Conservation (phyloP, 1,284 basidiomycete genomes). For the Nidula niveotomentosa region DNA sequence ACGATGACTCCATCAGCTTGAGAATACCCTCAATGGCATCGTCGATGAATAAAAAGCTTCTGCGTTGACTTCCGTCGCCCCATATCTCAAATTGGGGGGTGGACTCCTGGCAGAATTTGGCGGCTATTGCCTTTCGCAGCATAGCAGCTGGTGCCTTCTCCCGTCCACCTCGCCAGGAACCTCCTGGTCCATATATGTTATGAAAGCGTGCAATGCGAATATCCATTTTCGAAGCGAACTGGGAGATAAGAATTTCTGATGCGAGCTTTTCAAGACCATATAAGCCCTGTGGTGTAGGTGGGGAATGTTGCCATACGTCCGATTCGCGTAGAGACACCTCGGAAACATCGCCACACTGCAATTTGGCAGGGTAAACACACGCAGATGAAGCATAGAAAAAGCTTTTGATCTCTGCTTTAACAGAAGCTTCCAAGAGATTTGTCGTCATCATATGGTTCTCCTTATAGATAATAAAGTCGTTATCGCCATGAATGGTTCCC, state of each 20-base stretch:
- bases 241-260: slow-evolving; percentile 45
- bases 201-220: slow-evolving; percentile 57
- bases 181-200: slow-evolving; percentile 56
- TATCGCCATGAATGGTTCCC: slow-evolving; percentile 53
- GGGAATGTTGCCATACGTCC: slow-evolving; percentile 36
- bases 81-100: slow-evolving; percentile 46
- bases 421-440: slow-evolving; percentile 42
- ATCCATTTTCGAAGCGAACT: slow-evolving; percentile 28
- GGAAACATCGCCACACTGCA: slow-evolving; percentile 29
- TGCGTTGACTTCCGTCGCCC: slow-evolving; percentile 51
- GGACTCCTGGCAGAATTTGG: slow-evolving; percentile 13
- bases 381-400: slow-evolving; percentile 62
- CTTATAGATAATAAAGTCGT: slow-evolving; percentile 47
- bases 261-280: slow-evolving; percentile 60
- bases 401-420: slow-evolving; percentile 32
- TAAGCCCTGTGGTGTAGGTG: slow-evolving; percentile 49
- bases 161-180: slow-evolving; percentile 49
- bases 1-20: slow-evolving; percentile 36
- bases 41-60: slow-evolving; percentile 56
- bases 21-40: slow-evolving; percentile 51
- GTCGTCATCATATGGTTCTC: slow-evolving; percentile 50
- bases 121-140: slow-evolving; percentile 48
- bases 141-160: slow-evolving; percentile 63
- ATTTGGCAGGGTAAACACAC: slow-evolving; percentile 50
- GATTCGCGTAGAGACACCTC: slow-evolving; percentile 46